phyloP scores from a whole-genome alignment of 495 filamentous ascomycete genomes.

The Penicillium roqueforti region DNA sequence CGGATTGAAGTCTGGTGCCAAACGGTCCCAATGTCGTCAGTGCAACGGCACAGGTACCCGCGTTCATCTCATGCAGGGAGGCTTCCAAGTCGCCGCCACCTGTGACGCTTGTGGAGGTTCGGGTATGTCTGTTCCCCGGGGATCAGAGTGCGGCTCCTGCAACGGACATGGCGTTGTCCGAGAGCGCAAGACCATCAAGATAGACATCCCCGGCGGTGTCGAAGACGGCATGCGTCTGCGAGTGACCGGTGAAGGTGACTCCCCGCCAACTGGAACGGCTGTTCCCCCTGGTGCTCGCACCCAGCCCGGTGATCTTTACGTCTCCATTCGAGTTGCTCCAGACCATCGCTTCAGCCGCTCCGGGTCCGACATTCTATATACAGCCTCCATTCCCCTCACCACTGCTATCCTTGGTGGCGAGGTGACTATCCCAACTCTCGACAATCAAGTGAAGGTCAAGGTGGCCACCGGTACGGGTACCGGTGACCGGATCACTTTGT shows the following conservation, averaged over 20 bases:
- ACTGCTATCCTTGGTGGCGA: conserved; percentile 91
- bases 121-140: conserved; percentile 66
- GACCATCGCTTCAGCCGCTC: conserved; percentile 82
- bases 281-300: conserved; percentile 54
- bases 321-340: conserved; percentile 74
- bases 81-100: conserved; percentile 92
- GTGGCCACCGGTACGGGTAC: conserved; percentile 87
- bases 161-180: conserved; percentile 71
- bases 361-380: conserved; percentile 88
- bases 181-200: conserved; percentile 70
- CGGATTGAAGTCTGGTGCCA: conserved; percentile 77
- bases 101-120: conserved; percentile 75
- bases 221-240: conserved; percentile 92
- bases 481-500: conserved; percentile 81
- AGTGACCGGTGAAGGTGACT: conserved; percentile 78
- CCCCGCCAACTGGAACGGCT: conserved; percentile 65
- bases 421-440: conserved; percentile 81
- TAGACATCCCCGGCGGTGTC: conserved; percentile 91
- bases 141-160: conserved; percentile 75
- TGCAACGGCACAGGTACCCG: conserved; percentile 85
- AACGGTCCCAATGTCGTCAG: conserved; percentile 64
- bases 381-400: conserved; percentile 83
- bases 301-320: conserved; percentile 77
- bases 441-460: conserved; percentile 82
- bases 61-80: conserved; percentile 83